These are phyloP conservation scores for Trichosporon inkin DNA, from an alignment of 1,284 basidiomycete genomes.

Conservation along the genomic window DNA sequence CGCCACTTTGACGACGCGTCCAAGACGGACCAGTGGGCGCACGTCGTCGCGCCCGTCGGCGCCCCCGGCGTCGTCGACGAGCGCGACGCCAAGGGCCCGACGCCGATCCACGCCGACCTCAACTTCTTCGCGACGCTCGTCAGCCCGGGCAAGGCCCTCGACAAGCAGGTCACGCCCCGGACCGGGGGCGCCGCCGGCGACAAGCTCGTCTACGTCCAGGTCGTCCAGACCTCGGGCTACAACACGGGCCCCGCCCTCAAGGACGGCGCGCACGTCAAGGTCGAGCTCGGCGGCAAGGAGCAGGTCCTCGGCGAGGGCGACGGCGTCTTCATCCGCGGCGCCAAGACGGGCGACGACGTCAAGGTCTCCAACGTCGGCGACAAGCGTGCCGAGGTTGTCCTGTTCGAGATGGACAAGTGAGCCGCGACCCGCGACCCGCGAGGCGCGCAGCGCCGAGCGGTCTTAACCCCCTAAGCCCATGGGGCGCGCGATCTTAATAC, in stretches of 20 bases:
- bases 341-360: constrained; percentile 54
- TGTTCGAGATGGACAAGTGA: constrained; percentile 62
- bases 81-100: constrained; percentile 66
- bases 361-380: constrained; percentile 59
- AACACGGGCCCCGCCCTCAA: constrained; percentile 54
- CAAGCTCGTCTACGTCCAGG: constrained; percentile 51
- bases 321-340: constrained; percentile 63
- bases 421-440: not conserved
- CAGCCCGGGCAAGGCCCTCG: constrained; percentile 56
- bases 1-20: constrained; percentile 78
- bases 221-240: constrained; percentile 69
- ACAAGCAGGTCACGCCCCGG: constrained; percentile 57
- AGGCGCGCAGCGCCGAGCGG: no score
- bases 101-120: constrained; percentile 57
- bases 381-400: constrained; percentile 61
- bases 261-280: constrained; percentile 31
- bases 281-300: constrained; percentile 46
- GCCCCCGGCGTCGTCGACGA: constrained; percentile 56
- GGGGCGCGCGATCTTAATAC: no score
- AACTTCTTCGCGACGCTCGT: constrained; percentile 61
- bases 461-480: no score
- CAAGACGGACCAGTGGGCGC: constrained; percentile 66
- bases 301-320: constrained; percentile 61
- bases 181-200: constrained; percentile 10
- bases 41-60: constrained; percentile 65